These are phyloP conservation scores for Castanospermum australe DNA, from an alignment of 306 rosid species.

Conservation along the genomic window DNA sequence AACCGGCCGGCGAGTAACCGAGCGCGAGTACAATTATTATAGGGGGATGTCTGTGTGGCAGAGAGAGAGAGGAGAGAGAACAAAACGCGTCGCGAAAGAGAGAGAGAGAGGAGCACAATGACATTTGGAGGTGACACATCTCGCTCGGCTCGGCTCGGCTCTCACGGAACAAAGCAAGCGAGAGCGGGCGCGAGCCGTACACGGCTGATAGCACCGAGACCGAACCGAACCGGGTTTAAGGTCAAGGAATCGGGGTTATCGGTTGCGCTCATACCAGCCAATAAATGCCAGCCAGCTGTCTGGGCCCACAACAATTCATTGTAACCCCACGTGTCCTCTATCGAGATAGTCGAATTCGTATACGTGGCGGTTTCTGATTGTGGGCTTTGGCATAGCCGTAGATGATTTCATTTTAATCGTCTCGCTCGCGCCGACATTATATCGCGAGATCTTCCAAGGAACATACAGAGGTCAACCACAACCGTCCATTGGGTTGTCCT, in stretches of 20 bases:
- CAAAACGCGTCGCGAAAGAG: constrained; percentile 15
- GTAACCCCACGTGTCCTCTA: constrained; percentile 22
- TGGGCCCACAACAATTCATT: constrained; percentile 36
- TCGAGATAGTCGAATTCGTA: neutral
- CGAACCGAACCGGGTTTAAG: constrained; percentile 30
- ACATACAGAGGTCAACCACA: too few species aligned
- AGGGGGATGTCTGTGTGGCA: neutral
- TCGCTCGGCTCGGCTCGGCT: constrained; percentile 25
- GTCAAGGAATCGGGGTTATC: too few species aligned
- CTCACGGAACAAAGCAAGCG: neutral
- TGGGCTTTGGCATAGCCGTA: neutral
- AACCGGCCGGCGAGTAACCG: constrained; percentile 16
- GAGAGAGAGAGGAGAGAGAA: neutral
- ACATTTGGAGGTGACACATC: constrained; percentile 20
- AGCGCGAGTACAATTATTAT: constrained; percentile 19
- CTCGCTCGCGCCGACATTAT: constrained; percentile 69
- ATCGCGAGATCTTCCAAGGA: constrained; percentile 47
- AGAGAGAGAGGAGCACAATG: neutral
- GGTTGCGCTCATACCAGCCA: constrained; percentile 32
- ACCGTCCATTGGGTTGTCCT: too few species aligned
- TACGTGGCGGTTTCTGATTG: constrained; percentile 40
- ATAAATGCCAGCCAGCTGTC: constrained; percentile 59
- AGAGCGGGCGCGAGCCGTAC: constrained; percentile 37
- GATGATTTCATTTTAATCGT: neutral
- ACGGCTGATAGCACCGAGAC: neutral